Evolutionary conservation across 2,329 filamentous ascomycete species (phyloP).

Genomic region (Aspergillus sp.): DNA sequence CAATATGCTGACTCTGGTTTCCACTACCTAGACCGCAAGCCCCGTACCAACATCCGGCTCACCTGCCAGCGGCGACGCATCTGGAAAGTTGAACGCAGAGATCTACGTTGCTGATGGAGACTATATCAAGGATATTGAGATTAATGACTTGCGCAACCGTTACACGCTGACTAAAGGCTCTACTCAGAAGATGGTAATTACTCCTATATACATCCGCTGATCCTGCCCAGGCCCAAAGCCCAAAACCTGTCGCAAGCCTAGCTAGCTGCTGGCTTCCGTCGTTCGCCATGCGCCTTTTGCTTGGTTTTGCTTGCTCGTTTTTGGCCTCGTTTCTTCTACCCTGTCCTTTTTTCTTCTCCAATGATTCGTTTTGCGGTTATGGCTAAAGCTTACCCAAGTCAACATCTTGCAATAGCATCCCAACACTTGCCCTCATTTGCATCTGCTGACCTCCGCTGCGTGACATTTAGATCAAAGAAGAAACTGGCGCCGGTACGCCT

Average conservation of each 20-base stretch:
- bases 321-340: slow-evolving; percentile 24
- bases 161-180: slow-evolving; percentile 96
- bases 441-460: slow-evolving; percentile 89
- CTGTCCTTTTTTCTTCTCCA: too few species aligned
- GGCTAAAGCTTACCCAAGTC: slow-evolving; percentile 69
- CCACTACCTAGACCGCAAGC: slow-evolving; percentile 44
- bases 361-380: slow-evolving; percentile 50
- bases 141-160: slow-evolving; percentile 95
- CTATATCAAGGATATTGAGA: slow-evolving; percentile 98
- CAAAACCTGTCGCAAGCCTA: slow-evolving; percentile 39
- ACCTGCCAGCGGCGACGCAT: slow-evolving; percentile 49
- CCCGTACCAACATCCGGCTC: slow-evolving; percentile 58
- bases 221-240: slow-evolving; percentile 48
- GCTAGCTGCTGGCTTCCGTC: slow-evolving; percentile 35
- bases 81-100: slow-evolving; percentile 72
- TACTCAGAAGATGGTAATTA: slow-evolving; percentile 99
- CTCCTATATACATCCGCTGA: slow-evolving; percentile 69
- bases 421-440: slow-evolving; percentile 66
- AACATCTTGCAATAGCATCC: slow-evolving; percentile 60
- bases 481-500: slow-evolving; percentile 98
- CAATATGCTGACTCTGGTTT: neutral
- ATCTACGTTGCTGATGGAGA: slow-evolving; percentile 96
- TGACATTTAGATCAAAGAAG: slow-evolving; percentile 98
- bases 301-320: slow-evolving; percentile 36
- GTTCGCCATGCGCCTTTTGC: slow-evolving; percentile 35